Evolutionary conservation across 148 eudicot species (phyloP).

Genomic region (Cornus kousa): DNA sequence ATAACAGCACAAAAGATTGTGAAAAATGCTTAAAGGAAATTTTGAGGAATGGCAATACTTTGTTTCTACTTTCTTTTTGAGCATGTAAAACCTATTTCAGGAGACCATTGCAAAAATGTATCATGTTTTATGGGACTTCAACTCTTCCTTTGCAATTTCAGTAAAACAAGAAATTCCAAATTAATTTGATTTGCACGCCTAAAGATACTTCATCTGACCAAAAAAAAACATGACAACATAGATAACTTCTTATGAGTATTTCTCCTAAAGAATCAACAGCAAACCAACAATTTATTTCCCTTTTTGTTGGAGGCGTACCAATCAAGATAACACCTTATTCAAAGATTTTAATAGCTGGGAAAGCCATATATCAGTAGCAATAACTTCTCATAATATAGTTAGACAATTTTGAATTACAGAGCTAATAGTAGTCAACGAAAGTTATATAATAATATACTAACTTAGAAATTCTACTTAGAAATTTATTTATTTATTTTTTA

Average conservation of each 20-base stretch:
- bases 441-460: not conserved
- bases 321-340: not conserved
- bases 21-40: not conserved
- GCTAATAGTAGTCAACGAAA: not conserved
- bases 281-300: not conserved
- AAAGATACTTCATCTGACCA: not conserved
- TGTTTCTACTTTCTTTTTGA: not conserved
- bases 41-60: not conserved
- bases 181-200: not conserved
- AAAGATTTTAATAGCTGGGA: not conserved
- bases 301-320: not conserved
- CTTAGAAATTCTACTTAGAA: not conserved
- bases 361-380: not conserved
- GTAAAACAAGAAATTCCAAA: too few relatives aligned
- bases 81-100: not conserved
- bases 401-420: not conserved
- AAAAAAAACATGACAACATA: too few relatives aligned
- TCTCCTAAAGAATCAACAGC: not conserved
- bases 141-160: too few relatives aligned
- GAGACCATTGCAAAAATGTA: not conserved
- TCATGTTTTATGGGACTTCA: not conserved
- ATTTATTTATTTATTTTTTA: too few relatives aligned
- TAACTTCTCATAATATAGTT: not conserved
- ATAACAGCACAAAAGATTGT: not conserved
- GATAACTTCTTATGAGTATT: too few relatives aligned